These are phyloP conservation scores for Xylariaceae sp. DNA, from an alignment of 2,329 filamentous ascomycete species.

Conservation along the genomic window DNA sequence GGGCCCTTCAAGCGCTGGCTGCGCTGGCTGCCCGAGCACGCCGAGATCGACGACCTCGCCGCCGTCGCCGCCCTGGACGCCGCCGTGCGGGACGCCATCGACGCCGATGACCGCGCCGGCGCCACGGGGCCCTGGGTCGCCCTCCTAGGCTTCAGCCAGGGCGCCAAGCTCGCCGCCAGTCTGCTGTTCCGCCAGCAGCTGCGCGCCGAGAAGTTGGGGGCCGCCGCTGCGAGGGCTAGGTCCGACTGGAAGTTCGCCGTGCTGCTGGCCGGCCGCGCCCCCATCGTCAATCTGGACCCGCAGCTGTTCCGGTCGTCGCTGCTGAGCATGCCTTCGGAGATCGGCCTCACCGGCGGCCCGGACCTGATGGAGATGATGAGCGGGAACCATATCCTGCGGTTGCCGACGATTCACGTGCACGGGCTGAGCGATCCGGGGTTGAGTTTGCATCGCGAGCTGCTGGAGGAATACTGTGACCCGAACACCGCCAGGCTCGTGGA, in stretches of 20 bases:
- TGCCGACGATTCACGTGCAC: slow-evolving; percentile 71
- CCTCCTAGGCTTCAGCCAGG: slow-evolving; percentile 68
- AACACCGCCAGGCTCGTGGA: slow-evolving; percentile 62
- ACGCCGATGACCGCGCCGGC: slow-evolving; percentile 50
- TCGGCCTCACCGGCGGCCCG: slow-evolving; percentile 48
- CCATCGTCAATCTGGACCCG: slow-evolving; percentile 57
- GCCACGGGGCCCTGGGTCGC: slow-evolving; percentile 62
- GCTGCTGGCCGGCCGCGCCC: slow-evolving; percentile 63
- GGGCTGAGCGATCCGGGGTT: slow-evolving; percentile 63
- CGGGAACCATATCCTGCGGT: slow-evolving; percentile 50
- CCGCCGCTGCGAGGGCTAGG: slow-evolving; percentile 6
- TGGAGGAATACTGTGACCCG: slow-evolving; percentile 61
- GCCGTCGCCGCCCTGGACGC: slow-evolving; percentile 45
- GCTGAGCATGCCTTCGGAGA: slow-evolving; percentile 31
- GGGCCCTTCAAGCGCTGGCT: slow-evolving; percentile 68
- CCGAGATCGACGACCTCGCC: slow-evolving; percentile 49
- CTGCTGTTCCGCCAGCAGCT: slow-evolving; percentile 65
- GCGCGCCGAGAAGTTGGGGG: slow-evolving; percentile 42
- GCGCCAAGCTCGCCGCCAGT: slow-evolving; percentile 63
- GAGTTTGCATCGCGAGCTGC: slow-evolving; percentile 57
- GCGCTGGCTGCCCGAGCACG: slow-evolving; percentile 62
- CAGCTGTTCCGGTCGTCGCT: slow-evolving; percentile 33
- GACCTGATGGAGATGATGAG: slow-evolving; percentile 42
- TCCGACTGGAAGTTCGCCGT: slow-evolving; percentile 61
- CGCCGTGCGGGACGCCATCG: slow-evolving; percentile 51